These are phyloP conservation scores for Psilocybe cubensis DNA, from an alignment of 768 basidiomycete genomes.

Conservation along the genomic window DNA sequence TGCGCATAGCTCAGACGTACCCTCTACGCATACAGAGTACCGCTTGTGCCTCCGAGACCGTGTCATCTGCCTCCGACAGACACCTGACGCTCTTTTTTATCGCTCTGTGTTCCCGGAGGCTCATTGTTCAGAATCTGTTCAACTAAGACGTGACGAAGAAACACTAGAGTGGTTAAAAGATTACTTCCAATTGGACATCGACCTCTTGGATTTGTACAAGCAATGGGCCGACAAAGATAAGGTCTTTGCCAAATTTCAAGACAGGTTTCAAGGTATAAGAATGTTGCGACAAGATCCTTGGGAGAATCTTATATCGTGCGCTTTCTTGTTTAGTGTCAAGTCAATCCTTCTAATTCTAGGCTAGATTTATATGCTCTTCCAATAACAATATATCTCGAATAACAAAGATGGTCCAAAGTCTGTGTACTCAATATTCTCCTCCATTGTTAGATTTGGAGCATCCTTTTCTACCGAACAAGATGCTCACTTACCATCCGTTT, in stretches of 20 bases:
- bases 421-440: slow-evolving; percentile 79
- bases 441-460: slow-evolving; percentile 57
- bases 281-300: slow-evolving; percentile 93
- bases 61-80: slow-evolving; percentile 82
- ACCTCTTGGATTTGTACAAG: slow-evolving; percentile 70
- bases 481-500: slow-evolving; percentile 73
- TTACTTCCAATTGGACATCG: slow-evolving; percentile 88
- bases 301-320: slow-evolving; percentile 94
- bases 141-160: slow-evolving; percentile 53
- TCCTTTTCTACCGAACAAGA: slow-evolving; percentile 30
- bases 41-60: slow-evolving; percentile 81
- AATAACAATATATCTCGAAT: slow-evolving; percentile 97
- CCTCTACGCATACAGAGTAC: slow-evolving; percentile 61
- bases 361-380: slow-evolving; percentile 95
- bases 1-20: slow-evolving; percentile 11
- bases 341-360: background rate
- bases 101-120: slow-evolving; percentile 65
- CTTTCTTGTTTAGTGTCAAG: slow-evolving; percentile 18
- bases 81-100: slow-evolving; percentile 68
- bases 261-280: slow-evolving; percentile 79
- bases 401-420: slow-evolving; percentile 86
- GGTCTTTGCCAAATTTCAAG: slow-evolving; percentile 67
- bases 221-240: slow-evolving; percentile 77
- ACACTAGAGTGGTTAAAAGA: slow-evolving; percentile 77
- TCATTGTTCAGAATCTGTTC: slow-evolving; percentile 36